Conservation (phyloP, 1,284 basidiomycete species). For the Sporisorium iseilematis-ciliati region DNA sequence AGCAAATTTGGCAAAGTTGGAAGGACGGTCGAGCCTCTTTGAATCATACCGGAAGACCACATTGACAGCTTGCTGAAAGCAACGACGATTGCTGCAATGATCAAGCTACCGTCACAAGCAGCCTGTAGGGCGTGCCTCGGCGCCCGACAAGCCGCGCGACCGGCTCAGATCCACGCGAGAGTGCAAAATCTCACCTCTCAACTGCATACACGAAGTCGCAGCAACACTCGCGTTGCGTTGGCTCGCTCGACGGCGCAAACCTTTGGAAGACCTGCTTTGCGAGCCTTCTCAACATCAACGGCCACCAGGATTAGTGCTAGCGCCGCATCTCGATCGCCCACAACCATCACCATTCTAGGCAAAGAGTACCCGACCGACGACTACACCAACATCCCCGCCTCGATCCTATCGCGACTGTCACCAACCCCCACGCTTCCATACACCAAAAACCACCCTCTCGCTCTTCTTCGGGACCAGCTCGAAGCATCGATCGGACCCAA, state of each 20-base stretch:
- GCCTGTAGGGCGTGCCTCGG: conserved; percentile 33
- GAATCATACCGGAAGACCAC: too few relatives aligned
- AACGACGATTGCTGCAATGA: neutral
- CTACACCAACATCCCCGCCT: conserved; percentile 85
- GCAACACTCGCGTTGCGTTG: neutral
- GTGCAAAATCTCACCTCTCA: conserved; percentile 28
- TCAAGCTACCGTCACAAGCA: conserved; percentile 33
- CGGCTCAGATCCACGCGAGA: conserved; percentile 37
- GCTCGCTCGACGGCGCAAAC: neutral
- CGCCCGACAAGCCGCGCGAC: conserved; percentile 26
- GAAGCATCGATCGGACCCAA: conserved; percentile 80
- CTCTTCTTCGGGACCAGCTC: conserved; percentile 85
- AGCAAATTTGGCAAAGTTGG: conserved; percentile 2
- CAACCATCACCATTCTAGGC: conserved; percentile 39
- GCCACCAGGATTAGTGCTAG: neutral
- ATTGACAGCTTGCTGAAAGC: neutral
- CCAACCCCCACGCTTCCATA: conserved; percentile 78
- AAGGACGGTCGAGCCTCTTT: neutral
- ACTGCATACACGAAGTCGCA: conserved; percentile 2
- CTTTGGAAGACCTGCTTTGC: neutral
- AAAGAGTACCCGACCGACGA: conserved; percentile 78
- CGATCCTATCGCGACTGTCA: conserved; percentile 82
- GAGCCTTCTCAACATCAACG: conserved; percentile 17
- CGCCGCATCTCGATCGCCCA: conserved; percentile 1
- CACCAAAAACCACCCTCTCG: conserved; percentile 83